Evolutionary conservation across 169 alveolate species (phyloP), one percentile per base, ranked within the genome.

Genomic region (Sarcocystis neurona): DNA sequence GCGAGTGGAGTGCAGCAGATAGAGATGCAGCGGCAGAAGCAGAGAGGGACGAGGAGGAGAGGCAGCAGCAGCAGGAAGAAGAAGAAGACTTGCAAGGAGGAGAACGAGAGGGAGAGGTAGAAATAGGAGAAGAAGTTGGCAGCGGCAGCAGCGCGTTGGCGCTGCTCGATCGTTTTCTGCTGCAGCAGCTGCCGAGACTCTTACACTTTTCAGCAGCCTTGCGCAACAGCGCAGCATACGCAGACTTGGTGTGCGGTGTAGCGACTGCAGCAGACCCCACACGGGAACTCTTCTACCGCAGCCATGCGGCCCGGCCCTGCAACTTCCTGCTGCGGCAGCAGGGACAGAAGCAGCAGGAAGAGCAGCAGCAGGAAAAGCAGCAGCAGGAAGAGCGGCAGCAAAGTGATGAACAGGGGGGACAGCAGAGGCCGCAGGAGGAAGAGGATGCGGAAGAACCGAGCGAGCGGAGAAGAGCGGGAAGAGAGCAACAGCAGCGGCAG

Each of bases 121-220:
- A n/a, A n/a, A n/a, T n/a, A n/a, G n/a, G n/a, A n/a, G n/a, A n/a
- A n/a, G 41, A 15, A n/a, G 12, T 37, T 2, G 46, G 46, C 30
- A 1, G 20, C 30, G 58, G 34, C 12, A 6, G 47, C 30, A 34
- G 34, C 53, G 39, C n/a, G 39, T 37, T 72, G 30, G 56, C 5
- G 46, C 47, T n/a, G 27, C 53, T 72, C 30, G 82, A 72, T 53
- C 20, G 34, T 53, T 72, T 34, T 53, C 56, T 72, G 20, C 43
- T 72, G 47, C 23, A n/a, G 48, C 58, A 39, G 30, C 82, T 72
- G 30, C 82, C 82, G 30, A n/a, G 53, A n/a, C 82, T 72, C 18
- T 53, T 72, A 3, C 56, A 37, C 2, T 72, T 72, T 53, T n/a
- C 82, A 2, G 56, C 34, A n/a, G 43, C 34, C 58, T 39, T 72